Evolutionary conservation across 768 basidiomycete genomes (phyloP).

Genomic region (Xerocomellus chrysenteron): DNA sequence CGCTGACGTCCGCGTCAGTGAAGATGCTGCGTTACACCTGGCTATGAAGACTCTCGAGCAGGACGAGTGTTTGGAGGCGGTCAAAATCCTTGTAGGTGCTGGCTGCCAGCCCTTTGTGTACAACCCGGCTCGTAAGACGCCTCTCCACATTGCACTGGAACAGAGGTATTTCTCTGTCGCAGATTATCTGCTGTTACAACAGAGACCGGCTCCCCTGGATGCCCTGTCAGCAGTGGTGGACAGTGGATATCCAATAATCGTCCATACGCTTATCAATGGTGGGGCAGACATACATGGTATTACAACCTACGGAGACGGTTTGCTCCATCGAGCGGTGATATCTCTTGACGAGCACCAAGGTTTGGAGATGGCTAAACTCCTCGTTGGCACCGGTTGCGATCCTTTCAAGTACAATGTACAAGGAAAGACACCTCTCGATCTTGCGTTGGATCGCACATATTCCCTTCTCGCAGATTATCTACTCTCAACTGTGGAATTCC

Average conservation of each 20-base stretch:
- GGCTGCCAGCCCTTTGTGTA: neutral
- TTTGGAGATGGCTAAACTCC: neutral
- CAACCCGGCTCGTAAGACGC: neutral
- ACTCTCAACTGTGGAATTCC: neutral
- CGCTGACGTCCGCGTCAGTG: neutral
- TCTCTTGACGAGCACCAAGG: neutral
- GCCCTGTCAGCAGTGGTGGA: neutral
- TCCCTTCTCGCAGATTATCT: neutral
- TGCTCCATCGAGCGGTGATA: neutral
- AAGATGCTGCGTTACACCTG: neutral
- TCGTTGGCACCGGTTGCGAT: constrained; percentile 10
- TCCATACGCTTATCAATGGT: neutral
- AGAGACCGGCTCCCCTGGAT: neutral
- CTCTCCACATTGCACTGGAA: constrained; percentile 2
- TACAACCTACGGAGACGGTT: neutral
- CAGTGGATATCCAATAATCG: neutral
- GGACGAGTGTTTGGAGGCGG: neutral
- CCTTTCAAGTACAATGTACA: neutral
- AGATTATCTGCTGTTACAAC: neutral
- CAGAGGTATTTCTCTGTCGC: neutral
- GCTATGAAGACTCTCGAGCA: neutral
- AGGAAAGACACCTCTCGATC: constrained; percentile 2
- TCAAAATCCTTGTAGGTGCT: neutral
- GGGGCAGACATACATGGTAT: neutral
- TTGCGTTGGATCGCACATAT: neutral